Conservation (phyloP, 2,329 filamentous ascomycete genomes). For the Neopestalotiopsis rosae region DNA sequence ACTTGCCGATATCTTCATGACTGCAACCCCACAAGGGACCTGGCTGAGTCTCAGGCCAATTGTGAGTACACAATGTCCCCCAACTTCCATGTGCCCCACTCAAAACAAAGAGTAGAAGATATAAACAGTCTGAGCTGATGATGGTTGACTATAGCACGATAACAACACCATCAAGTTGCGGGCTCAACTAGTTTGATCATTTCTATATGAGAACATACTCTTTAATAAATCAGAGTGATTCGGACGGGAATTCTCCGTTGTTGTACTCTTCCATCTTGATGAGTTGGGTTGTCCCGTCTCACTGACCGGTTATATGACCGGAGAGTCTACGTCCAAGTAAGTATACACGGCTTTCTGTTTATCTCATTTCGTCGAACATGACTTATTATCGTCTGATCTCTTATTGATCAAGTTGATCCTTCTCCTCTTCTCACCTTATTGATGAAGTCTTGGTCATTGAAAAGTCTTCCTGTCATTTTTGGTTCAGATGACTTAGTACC, state of each 20-base stretch:
- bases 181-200: neutral
- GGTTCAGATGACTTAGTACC: too few species aligned
- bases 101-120: neutral
- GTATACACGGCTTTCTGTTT: neutral
- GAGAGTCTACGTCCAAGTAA: neutral
- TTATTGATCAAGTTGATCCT: too few species aligned
- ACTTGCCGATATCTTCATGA: neutral
- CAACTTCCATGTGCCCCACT: neutral
- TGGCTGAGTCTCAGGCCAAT: neutral
- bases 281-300: neutral
- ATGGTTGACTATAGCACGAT: neutral
- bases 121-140: neutral
- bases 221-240: too few species aligned
- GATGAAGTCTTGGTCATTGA: neutral
- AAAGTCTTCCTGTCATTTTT: neutral
- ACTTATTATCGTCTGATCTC: too few species aligned
- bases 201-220: neutral
- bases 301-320: neutral
- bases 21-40: neutral
- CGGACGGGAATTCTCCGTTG: too few species aligned
- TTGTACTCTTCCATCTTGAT: neutral
- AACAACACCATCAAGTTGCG: neutral
- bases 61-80: neutral
- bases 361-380: too few species aligned
- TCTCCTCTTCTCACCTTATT: neutral